A percentile compares a stretch with the other conserved stretches of the same genome.
phyloP scores from a whole-genome alignment of 352 stramenopile genomes.

The Globisporangium solare region DNA sequence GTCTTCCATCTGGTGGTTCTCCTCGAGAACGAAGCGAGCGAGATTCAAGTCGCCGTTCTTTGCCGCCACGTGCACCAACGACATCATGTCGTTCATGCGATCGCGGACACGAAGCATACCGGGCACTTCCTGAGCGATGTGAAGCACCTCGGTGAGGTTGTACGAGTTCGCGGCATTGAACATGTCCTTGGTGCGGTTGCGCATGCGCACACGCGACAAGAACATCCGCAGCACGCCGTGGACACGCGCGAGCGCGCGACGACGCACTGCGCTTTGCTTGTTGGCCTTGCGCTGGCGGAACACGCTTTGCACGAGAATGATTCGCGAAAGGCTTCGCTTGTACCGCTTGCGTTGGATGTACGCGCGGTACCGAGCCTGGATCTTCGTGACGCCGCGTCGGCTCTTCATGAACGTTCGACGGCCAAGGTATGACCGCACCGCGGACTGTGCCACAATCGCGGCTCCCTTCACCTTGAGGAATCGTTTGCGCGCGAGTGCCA shows the following conservation, averaged over 20 bases:
- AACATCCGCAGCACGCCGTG: conserved; percentile 70
- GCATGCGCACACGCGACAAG: conserved; percentile 77
- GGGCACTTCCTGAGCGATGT: conserved; percentile 75
- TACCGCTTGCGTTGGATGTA: conserved; percentile 66
- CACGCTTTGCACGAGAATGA: conserved; percentile 76
- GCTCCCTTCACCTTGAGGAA: conserved; percentile 52
- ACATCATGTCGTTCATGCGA: conserved; percentile 77
- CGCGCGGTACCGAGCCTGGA: conserved; percentile 66
- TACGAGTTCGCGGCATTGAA: conserved; percentile 75
- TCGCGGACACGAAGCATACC: conserved; percentile 80
- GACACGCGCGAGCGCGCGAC: conserved; percentile 65
- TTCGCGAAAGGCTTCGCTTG: conserved; percentile 24
- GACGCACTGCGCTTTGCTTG: conserved; percentile 39
- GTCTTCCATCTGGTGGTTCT: conserved; percentile 79
- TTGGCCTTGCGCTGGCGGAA: conserved; percentile 60
- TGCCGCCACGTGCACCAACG: conserved; percentile 83
- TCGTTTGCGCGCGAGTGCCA: conserved; percentile 48
- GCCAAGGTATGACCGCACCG: conserved; percentile 68
- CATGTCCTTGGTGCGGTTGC: conserved; percentile 71
- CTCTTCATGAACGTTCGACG: conserved; percentile 57
- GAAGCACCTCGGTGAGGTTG: conserved; percentile 76
- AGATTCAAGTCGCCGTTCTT: conserved; percentile 85
- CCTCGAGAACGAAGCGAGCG: conserved; percentile 76
- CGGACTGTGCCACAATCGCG: conserved; percentile 58
- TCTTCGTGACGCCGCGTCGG: conserved; percentile 52